phyloP scores from a whole-genome alignment of 2,329 filamentous ascomycete species.

The Aureobasidium zeae region DNA sequence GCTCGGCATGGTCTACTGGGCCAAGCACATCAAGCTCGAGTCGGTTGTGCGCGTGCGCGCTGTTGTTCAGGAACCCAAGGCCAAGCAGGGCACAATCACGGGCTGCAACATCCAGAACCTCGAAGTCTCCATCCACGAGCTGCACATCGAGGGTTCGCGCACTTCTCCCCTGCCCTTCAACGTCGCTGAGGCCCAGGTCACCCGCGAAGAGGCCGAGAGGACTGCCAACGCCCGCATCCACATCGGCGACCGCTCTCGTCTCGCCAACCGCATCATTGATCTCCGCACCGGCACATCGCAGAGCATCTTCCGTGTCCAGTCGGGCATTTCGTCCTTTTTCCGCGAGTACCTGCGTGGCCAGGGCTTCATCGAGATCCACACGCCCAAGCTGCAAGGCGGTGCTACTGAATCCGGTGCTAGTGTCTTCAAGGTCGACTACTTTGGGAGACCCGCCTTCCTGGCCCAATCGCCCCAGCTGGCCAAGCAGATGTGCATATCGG shows the following conservation, averaged over 20 bases:
- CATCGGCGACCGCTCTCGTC: constrained; percentile 63
- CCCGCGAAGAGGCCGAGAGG: constrained; percentile 46
- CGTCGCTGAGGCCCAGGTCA: constrained; percentile 60
- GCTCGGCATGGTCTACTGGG: constrained; percentile 74
- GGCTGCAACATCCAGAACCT: constrained; percentile 66
- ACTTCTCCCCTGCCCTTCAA: constrained; percentile 58
- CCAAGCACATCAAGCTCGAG: constrained; percentile 70
- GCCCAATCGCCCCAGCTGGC: constrained; percentile 86
- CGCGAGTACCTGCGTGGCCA: constrained; percentile 62
- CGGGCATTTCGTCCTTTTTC: constrained; percentile 71
- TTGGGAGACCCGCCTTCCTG: constrained; percentile 75
- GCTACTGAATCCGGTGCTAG: constrained; percentile 87
- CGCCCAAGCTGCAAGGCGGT: constrained; percentile 79
- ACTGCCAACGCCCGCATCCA: constrained; percentile 50
- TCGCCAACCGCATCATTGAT: constrained; percentile 69
- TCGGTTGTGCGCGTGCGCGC: constrained; percentile 70
- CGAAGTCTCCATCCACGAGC: constrained; percentile 61
- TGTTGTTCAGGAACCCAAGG: constrained; percentile 60
- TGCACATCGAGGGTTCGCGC: constrained; percentile 54
- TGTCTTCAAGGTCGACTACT: constrained; percentile 89
- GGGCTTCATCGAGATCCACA: constrained; percentile 88
- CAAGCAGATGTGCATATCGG: constrained; percentile 86
- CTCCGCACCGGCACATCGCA: constrained; percentile 79
- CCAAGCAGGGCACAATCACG: constrained; percentile 55
- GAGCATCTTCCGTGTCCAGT: constrained; percentile 78